Evolutionary conservation across 805 yeast species (phyloP), one percentile per base, ranked within the genome.

Genomic region (Wickerhamomyces chaumierensis): DNA sequence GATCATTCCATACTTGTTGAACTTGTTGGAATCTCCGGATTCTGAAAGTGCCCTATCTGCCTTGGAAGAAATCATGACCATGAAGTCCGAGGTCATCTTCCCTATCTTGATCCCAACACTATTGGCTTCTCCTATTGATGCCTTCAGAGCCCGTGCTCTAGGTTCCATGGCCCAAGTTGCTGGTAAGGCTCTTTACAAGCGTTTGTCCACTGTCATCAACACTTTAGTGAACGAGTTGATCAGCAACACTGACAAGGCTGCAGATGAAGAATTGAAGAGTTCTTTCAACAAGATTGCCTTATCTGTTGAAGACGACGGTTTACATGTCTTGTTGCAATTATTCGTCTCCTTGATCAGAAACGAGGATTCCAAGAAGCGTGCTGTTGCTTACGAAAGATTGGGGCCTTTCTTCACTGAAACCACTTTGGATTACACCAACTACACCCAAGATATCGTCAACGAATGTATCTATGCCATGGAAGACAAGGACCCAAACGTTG

Each of bases 141-240:
- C 75, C 0, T 79, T 79, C 63, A 85, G 87, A 62, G 94, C 95
- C n/a, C 69, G 73, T 39, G 94, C 96, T 3, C 65, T 88, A 42
- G 85, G 92, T 18, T 76, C 94, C 0, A 69, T 88, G 56, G 94
- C 95, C 1, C 78, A 83, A 38, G 96, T 85, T 36, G 95, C 96
- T 18, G 96, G 96, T 19, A 59, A 75, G 29, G 84, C 95, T 0
- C 63, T 87, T 46, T 78, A 78, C 66, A 75, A 69, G 49, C 75
- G 90, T 46, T 67, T 90, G 42, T 69, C 86, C 0, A 61, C 75
- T 4, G 83, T 92, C 43, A 75, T 90, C 41, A 81, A 79, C 50
- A 68, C 88, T 0, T 65, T 92, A 37, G 77, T 88, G 18, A 73
- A 73, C 41, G 75, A 85, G 16, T 52, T 79, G 21, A 63, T 64